Base-by-base conservation (phyloP, 306 rosid species). In the Dalbergia cultrata region DNA sequence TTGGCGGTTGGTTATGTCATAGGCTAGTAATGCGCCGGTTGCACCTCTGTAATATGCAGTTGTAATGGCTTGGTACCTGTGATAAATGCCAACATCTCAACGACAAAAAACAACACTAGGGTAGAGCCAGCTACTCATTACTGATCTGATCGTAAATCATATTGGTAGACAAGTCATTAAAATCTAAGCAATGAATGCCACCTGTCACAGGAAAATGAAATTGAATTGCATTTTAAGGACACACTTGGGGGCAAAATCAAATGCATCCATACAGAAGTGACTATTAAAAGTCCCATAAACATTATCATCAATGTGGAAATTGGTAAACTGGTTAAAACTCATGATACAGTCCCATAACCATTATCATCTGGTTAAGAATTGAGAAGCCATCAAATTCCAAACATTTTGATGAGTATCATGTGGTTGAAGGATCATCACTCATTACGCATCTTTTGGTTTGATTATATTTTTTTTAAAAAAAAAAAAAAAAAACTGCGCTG, bases 1-100 rank as follows among this genome's bases (percentile, higher is more conserved):
- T 60, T 85, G 92, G 34, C 89, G 93, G 74, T 86, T 95, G 68
- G 93, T 85, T 65, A 95, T 88, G 90, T 95, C 99, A 54, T 95
- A 95, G 69, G 92, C 94, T 62, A 95, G 89, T 88, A 95, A 88
- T 0, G 99, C 98, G 6, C 99, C 99, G 6, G 84, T 95, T 21
- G 98, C 97, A 41, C 99, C 99, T 83, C 99, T 89, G 77, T 95
- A 95, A 80, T 95, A 95, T 8, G 99, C 99, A 58, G 94, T 90
- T 47, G 99, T 95, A 87, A 95, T 95, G 3, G 99, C 99, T 76
- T 95, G 90, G 84, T 95, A 95, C 85, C 99, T 93, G 88, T 78
- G 66, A 88, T 66, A 59, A 79, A 79, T 63, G 49, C 35, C 64
- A 77, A 69, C 45, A 85, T 67, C 57, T 13, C 18, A 50, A 50